Base-by-base conservation (phyloP, 2,329 filamentous ascomycete genomes). In the Onygenales sp. region DNA sequence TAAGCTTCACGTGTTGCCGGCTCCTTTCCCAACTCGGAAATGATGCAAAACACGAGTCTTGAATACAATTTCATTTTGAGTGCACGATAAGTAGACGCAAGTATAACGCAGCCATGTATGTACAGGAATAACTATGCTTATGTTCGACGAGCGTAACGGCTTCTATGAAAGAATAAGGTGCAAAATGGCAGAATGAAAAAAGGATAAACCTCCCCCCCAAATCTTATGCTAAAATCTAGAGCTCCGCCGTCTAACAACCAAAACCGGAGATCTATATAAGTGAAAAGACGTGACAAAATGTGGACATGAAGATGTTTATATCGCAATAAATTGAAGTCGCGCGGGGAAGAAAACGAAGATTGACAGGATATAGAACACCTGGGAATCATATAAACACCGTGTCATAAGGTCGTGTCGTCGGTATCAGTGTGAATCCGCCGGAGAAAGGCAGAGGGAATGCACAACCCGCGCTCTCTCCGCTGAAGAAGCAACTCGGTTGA, bases 341-440 rank as follows among this genome's bases (percentile, higher is more conserved):
- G 21, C 21, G 21, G 21, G 21, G 21, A 27, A 27, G n/a, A 39
- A 40, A 49, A 31, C 14, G n/a, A 34, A 48, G 37, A 32, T 11
- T 31, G 4, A 49, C n/a, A 3, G 17, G 46, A 11, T 34, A 36
- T 17, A 37, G 27, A 40, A 49, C 46, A 39, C 46, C 46, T 48
- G 46, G 34, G 46, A 31, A 48, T n/a, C 46, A 27, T 9, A 17
- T 39, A 31, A 11, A 37, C 33, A 9, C 14, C 31, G 34, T 31
- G 14, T 49, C 46, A 49, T 40, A 49, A 49, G 34, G 34, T 49
- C 46, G 13, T 49, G 46, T 39, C 31, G 11, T 48, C 45, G 14
- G 45, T 48, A 48, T 37, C 13, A 17, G 27, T 8, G 27, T 27
- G 21, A 27, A 27, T 27, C 21, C 21, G 21, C 21, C 21, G 21